Percentiles rank a stretch among this genome's conserved stretches.
These are phyloP conservation scores for Smallanthus sonchifolius DNA, from an alignment of 129 eudicot species.

Conservation along the genomic window DNA sequence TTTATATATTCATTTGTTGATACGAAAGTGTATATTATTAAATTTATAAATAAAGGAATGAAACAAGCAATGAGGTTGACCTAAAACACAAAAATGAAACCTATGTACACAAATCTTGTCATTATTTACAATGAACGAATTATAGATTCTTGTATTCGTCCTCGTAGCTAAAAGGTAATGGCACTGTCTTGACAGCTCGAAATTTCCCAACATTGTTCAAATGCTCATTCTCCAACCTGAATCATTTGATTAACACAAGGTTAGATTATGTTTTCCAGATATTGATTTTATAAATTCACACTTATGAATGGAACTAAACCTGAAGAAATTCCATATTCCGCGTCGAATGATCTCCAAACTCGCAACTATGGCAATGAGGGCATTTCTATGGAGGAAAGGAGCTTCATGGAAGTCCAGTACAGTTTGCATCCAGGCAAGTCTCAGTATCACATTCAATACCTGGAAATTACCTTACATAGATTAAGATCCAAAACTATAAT, in stretches of 20 bases:
- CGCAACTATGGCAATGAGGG: constrained; percentile 51
- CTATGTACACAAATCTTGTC: neutral
- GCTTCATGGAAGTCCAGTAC: constrained; percentile 46
- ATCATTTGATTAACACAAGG: neutral
- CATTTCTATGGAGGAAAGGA: constrained; percentile 53
- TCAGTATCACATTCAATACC: constrained; percentile 55
- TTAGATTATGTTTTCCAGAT: neutral
- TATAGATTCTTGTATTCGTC: constrained; percentile 30
- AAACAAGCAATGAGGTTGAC: too few relatives aligned
- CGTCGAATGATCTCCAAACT: constrained; percentile 67
- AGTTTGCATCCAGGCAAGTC: constrained; percentile 83
- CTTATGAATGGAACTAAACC: constrained; percentile 29
- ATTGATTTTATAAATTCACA: neutral
- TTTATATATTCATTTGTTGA: too few relatives aligned
- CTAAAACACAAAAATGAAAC: too few relatives aligned
- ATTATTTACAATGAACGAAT: constrained; percentile 1
- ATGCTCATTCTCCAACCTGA: constrained; percentile 71
- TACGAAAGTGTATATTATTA: too few relatives aligned
- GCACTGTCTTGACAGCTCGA: constrained; percentile 61
- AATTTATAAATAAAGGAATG: too few relatives aligned
- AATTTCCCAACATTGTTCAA: constrained; percentile 64
- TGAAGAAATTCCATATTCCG: constrained; percentile 79
- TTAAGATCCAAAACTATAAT: neutral
- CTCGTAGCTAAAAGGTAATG: constrained; percentile 56
- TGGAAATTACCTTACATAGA: constrained; percentile 7